Evolutionary conservation across 371 early-diverging fungal genomes (phyloP).

Genomic region (Mucor mucedo): DNA sequence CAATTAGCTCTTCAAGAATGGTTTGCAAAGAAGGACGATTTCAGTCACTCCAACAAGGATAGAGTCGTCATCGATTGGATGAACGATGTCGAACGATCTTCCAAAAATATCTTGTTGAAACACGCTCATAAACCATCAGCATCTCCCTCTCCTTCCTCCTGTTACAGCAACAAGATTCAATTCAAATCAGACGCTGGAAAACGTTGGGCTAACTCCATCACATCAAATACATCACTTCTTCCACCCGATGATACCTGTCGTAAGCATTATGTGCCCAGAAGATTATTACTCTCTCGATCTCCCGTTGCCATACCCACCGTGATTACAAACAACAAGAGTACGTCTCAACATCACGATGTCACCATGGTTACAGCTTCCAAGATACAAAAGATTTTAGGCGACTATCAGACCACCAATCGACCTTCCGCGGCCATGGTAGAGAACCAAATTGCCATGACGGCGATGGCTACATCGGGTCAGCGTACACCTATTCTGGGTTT

Average conservation of each 20-base stretch:
- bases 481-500: slow-evolving; percentile 35
- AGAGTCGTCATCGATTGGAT: slow-evolving; percentile 46
- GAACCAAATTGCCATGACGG: slow-evolving; percentile 17
- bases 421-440: slow-evolving; percentile 5
- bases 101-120: slow-evolving; percentile 12
- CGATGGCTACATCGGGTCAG: slow-evolving; percentile 17
- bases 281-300: slow-evolving; percentile 13
- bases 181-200: slow-evolving; percentile 48
- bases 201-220: slow-evolving; percentile 35
- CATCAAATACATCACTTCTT: slow-evolving; percentile 22
- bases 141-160: slow-evolving; percentile 20
- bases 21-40: slow-evolving; percentile 36
- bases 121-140: background rate
- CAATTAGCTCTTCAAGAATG: slow-evolving; percentile 41
- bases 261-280: slow-evolving; percentile 41
- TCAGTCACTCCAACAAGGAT: slow-evolving; percentile 22
- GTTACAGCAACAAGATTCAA: slow-evolving; percentile 29
- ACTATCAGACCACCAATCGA: slow-evolving; percentile 20
- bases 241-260: slow-evolving; percentile 35
- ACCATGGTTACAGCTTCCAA: slow-evolving; percentile 9
- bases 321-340: too few relatives aligned
- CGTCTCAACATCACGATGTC: too few relatives aligned
- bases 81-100: slow-evolving; percentile 39
- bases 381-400: slow-evolving; percentile 28
- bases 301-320: too few relatives aligned